phyloP scores from a whole-genome alignment of 495 filamentous ascomycete genomes.

The Penicillium parvum region DNA sequence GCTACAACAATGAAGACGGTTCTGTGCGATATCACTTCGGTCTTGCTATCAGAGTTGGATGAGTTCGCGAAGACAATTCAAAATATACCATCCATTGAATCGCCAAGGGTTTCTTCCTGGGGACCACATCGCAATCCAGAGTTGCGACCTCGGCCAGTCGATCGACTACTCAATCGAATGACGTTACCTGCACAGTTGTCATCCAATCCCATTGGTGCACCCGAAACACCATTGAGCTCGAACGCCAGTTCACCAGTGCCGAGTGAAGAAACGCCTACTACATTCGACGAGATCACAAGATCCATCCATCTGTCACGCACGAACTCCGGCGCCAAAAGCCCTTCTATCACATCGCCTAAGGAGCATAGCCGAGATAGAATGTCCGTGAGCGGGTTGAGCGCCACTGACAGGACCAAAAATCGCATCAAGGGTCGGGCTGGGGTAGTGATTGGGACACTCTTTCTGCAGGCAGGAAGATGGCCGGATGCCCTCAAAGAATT shows the following conservation, averaged over 20 bases:
- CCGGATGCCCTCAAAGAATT: constrained; percentile 84
- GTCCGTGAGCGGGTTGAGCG: constrained; percentile 79
- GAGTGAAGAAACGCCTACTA: constrained; percentile 57
- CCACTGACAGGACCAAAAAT: constrained; percentile 73
- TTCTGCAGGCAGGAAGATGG: constrained; percentile 85
- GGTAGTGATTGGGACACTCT: constrained; percentile 79
- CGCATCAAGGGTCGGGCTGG: constrained; percentile 77
- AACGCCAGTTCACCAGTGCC: constrained; percentile 42
- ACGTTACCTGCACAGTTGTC: constrained; percentile 68
- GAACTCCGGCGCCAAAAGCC: constrained; percentile 28
- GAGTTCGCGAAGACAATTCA: constrained; percentile 82
- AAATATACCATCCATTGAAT: constrained; percentile 72
- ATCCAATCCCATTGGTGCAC: constrained; percentile 47
- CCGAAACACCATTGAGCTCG: constrained; percentile 51
- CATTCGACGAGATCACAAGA: constrained; percentile 65
- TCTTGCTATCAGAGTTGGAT: constrained; percentile 82
- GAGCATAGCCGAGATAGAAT: constrained; percentile 68
- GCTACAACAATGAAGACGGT: constrained; percentile 92
- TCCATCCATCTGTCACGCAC: constrained; percentile 43
- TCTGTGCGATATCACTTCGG: constrained; percentile 84
- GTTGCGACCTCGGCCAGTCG: constrained; percentile 41
- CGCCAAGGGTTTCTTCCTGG: constrained; percentile 54
- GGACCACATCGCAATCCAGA: constrained; percentile 43
- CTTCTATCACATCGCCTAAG: constrained; percentile 36
- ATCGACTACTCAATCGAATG: constrained; percentile 59